Evolutionary conservation across 805 yeast genomes (phyloP).

Genomic region (Spathaspora girioi): DNA sequence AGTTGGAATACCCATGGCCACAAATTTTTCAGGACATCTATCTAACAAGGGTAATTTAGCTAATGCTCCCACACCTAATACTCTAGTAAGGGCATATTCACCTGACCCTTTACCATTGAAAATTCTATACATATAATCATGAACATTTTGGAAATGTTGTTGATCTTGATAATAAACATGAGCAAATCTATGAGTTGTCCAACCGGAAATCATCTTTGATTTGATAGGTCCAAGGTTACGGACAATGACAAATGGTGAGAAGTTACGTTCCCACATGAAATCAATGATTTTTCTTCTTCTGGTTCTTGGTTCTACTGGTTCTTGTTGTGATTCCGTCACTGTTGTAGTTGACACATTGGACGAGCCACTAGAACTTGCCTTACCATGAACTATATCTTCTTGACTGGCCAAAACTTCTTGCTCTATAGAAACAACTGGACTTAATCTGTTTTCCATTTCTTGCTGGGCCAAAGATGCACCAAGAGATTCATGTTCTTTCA

Average conservation of each 20-base stretch:
- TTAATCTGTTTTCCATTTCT: constrained; percentile 13
- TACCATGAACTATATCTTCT: constrained; percentile 20
- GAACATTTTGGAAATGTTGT: constrained; percentile 38
- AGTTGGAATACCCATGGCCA: constrained; percentile 43
- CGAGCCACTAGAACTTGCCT: not conserved
- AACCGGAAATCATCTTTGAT: constrained; percentile 46
- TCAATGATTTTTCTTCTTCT: constrained; percentile 29
- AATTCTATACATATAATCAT: constrained; percentile 50
- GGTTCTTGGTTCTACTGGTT: constrained; percentile 10
- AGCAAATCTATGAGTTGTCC: constrained; percentile 49
- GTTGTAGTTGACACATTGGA: no score
- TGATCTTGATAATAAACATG: constrained; percentile 37
- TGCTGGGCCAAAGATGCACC: constrained; percentile 10
- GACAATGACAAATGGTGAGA: constrained; percentile 53
- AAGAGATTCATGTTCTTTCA: constrained; percentile 14
- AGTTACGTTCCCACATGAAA: constrained; percentile 49
- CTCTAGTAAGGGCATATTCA: constrained; percentile 58
- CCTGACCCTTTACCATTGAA: constrained; percentile 60
- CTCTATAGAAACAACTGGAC: constrained; percentile 9
- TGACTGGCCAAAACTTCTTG: constrained; percentile 19
- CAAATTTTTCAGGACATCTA: constrained; percentile 40
- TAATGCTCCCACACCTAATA: constrained; percentile 57
- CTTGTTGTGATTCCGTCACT: not conserved
- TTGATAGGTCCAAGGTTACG: constrained; percentile 52
- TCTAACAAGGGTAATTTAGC: constrained; percentile 55